Conservation (phyloP, 1,284 basidiomycete species). For the Anthracocystis setariae region DNA sequence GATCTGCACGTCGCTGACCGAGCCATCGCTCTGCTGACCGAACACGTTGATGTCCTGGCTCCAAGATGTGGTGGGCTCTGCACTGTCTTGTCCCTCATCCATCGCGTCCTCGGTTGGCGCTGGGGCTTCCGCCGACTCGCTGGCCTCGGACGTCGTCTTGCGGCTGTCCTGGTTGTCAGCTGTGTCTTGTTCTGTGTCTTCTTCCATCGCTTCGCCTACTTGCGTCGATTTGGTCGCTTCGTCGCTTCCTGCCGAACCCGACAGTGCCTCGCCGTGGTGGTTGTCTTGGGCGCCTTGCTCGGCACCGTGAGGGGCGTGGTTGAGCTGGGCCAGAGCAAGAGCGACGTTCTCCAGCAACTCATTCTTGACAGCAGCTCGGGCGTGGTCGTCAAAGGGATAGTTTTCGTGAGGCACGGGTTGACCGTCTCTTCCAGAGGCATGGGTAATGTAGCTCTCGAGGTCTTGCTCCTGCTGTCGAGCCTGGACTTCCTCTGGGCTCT, state of each 20-base stretch:
- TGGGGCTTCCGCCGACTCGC: slow-evolving; percentile 1
- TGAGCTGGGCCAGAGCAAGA: slow-evolving; percentile 57
- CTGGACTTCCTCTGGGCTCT: slow-evolving; percentile 14
- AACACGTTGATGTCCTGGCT: slow-evolving; percentile 35
- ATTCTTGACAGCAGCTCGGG: slow-evolving; percentile 48
- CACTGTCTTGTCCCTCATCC: slow-evolving; percentile 26
- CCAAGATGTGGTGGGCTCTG: slow-evolving; percentile 22
- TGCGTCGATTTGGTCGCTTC: neutral
- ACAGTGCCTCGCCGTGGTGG: slow-evolving; percentile 1
- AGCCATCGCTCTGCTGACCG: slow-evolving; percentile 36
- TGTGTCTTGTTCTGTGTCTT: slow-evolving; percentile 24
- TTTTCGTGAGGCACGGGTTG: slow-evolving; percentile 56
- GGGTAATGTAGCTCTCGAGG: slow-evolving; percentile 48
- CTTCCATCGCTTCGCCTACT: slow-evolving; percentile 35
- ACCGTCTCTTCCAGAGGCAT: slow-evolving; percentile 63
- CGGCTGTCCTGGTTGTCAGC: slow-evolving; percentile 6
- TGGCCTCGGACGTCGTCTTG: neutral
- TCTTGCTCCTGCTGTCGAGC: slow-evolving; percentile 28
- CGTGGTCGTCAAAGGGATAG: slow-evolving; percentile 57
- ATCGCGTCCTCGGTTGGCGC: slow-evolving; percentile 14
- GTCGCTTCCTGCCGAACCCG: neutral
- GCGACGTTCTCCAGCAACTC: slow-evolving; percentile 66
- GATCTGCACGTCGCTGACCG: slow-evolving; percentile 34
- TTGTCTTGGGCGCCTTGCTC: slow-evolving; percentile 8
- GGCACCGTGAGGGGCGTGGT: slow-evolving; percentile 14